A percentile compares a stretch with the other conserved stretches of the same genome.
Conservation (phyloP, 1,139 yeast species). For the Pichia sp. region DNA sequence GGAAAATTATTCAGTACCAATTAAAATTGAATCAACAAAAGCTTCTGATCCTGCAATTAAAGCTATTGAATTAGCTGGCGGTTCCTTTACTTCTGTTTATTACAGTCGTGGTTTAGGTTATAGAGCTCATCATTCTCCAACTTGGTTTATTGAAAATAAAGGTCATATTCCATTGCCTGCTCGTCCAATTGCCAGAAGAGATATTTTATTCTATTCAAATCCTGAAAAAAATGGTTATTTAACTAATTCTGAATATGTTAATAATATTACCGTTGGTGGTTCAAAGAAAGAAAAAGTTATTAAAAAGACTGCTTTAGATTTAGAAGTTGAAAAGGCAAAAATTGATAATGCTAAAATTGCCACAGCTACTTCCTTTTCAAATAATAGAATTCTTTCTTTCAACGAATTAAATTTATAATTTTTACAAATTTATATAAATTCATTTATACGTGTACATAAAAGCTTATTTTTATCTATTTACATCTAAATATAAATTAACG, state of each 20-base stretch:
- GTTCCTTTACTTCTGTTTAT: slow-evolving; percentile 67
- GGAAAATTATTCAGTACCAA: slow-evolving; percentile 47
- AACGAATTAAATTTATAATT: slow-evolving; percentile 20
- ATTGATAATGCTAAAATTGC: slow-evolving; percentile 8
- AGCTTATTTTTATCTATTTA: too few relatives aligned
- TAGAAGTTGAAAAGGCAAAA: slow-evolving; percentile 14
- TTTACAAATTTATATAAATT: neutral
- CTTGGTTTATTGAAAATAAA: slow-evolving; percentile 55
- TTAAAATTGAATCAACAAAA: slow-evolving; percentile 72
- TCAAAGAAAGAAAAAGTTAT: slow-evolving; percentile 8
- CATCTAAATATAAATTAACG: neutral
- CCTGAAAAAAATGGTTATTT: slow-evolving; percentile 74
- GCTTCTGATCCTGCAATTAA: slow-evolving; percentile 73
- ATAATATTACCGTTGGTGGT: slow-evolving; percentile 22
- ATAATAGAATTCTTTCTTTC: slow-evolving; percentile 21
- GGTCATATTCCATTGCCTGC: slow-evolving; percentile 84
- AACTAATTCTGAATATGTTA: slow-evolving; percentile 25
- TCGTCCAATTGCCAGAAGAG: slow-evolving; percentile 78
- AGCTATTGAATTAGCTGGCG: slow-evolving; percentile 66
- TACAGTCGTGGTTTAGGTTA: slow-evolving; percentile 57
- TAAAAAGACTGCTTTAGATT: slow-evolving; percentile 15
- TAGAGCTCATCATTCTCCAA: slow-evolving; percentile 72
- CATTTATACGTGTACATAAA: too few relatives aligned
- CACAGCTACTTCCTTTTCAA: slow-evolving; percentile 14
- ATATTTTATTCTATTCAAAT: slow-evolving; percentile 70